Conservation (phyloP, 495 filamentous ascomycete species). For the Talaromyces liani region DNA sequence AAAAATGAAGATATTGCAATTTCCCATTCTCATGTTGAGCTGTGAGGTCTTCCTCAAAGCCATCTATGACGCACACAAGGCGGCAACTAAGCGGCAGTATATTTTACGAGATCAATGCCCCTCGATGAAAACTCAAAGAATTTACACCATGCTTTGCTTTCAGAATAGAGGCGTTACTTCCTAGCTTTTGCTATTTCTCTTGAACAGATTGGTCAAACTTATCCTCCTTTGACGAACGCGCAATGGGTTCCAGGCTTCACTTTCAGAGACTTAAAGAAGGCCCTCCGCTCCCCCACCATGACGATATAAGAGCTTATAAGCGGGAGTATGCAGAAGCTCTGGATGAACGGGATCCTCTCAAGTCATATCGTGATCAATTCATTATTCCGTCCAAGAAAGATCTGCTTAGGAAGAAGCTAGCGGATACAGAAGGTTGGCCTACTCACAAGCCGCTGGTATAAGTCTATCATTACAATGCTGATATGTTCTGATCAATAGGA, state of each 20-base stretch:
- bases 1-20: neutral
- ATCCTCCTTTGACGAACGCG: neutral
- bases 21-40: neutral
- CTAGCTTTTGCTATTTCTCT: neutral
- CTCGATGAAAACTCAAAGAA: neutral
- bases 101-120: neutral
- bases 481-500: slow-evolving; percentile 17
- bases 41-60: neutral
- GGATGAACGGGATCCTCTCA: slow-evolving; percentile 64
- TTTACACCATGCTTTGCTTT: neutral
- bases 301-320: slow-evolving; percentile 33
- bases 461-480: slow-evolving; percentile 8
- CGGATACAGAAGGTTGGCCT: slow-evolving; percentile 30
- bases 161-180: neutral
- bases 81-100: neutral
- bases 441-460: too few species aligned
- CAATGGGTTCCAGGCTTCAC: slow-evolving; percentile 5
- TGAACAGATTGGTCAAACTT: neutral
- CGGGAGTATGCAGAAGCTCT: slow-evolving; percentile 54
- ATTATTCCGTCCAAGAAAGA: slow-evolving; percentile 75
- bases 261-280: neutral
- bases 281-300: slow-evolving; percentile 16
- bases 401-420: slow-evolving; percentile 58
- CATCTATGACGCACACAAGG: neutral
- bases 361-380: slow-evolving; percentile 66